phyloP scores from a whole-genome alignment of 768 basidiomycete genomes.

The Crassisporium funariophilum region DNA sequence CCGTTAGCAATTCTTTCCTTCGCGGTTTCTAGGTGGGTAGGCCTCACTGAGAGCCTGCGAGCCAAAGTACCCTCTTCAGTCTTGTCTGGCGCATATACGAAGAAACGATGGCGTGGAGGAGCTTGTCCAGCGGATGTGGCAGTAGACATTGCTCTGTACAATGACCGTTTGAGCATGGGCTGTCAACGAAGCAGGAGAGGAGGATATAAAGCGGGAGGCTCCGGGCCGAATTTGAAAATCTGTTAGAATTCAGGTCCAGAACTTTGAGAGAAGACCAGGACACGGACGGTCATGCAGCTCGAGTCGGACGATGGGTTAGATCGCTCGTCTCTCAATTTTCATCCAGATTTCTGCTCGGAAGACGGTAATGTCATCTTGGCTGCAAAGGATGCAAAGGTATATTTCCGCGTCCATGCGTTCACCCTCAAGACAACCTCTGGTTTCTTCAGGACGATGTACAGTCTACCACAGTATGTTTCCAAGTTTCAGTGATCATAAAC shows the following conservation, averaged over 20 bases:
- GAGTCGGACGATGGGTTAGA: constrained; percentile 8
- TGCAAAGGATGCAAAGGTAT: constrained; percentile 47
- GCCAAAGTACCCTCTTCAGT: constrained; percentile 58
- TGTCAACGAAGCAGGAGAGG: neutral
- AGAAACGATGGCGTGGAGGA: constrained; percentile 27
- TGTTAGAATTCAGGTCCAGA: too few relatives aligned
- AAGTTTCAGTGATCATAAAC: neutral
- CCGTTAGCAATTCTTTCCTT: constrained; percentile 44
- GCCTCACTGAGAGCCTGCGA: constrained; percentile 58
- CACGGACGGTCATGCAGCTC: too few relatives aligned
- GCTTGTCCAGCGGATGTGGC: constrained; percentile 9
- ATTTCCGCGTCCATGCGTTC: constrained; percentile 61
- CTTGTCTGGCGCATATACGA: constrained; percentile 71
- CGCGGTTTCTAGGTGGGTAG: constrained; percentile 50
- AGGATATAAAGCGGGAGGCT: too few relatives aligned
- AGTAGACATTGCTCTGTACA: constrained; percentile 24
- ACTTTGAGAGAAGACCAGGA: too few relatives aligned
- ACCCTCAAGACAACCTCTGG: constrained; percentile 65
- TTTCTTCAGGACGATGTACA: constrained; percentile 65
- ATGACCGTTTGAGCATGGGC: constrained; percentile 10
- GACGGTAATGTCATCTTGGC: constrained; percentile 61
- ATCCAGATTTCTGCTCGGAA: constrained; percentile 51
- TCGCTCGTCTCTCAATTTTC: constrained; percentile 27
- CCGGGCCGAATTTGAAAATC: neutral
- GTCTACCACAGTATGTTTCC: constrained; percentile 47